Conservation (phyloP, 169 alveolate species). For the Plasmodium malariae region DNA sequence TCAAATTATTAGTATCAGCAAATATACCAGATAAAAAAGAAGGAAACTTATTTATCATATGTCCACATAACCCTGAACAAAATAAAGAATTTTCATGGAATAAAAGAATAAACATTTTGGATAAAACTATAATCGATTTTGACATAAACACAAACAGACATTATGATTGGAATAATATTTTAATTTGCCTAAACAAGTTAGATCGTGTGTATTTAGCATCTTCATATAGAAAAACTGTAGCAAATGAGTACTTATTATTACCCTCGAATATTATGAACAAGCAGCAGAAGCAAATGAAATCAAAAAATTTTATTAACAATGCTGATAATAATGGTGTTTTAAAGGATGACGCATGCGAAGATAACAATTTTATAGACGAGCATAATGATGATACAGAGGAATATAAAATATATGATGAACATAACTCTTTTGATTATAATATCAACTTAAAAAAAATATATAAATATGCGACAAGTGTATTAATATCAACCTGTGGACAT, state of each 20-base stretch:
- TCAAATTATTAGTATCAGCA: conserved; percentile 63
- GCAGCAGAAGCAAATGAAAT: background rate
- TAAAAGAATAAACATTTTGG: conserved; percentile 33
- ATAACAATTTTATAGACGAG: conserved; percentile 87
- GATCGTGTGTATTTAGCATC: conserved; percentile 54
- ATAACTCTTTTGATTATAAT: conserved; percentile 32
- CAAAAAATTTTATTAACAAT: background rate
- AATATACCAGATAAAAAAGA: conserved; percentile 27
- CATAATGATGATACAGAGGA: conserved; percentile 84
- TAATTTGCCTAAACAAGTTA: conserved; percentile 42
- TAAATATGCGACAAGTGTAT: conserved; percentile 87
- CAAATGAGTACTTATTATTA: conserved; percentile 32
- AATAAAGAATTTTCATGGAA: conserved; percentile 59
- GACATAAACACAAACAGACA: conserved; percentile 70
- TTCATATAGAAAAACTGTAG: conserved; percentile 41
- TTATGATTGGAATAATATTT: conserved; percentile 74
- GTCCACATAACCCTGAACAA: conserved; percentile 75
- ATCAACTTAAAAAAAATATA: conserved; percentile 32
- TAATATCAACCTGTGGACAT: conserved; percentile 95
- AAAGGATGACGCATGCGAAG: conserved; percentile 79
- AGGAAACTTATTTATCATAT: conserved; percentile 52
- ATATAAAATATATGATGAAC: conserved; percentile 88
- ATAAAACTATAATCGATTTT: conserved; percentile 56
- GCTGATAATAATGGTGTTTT: conserved; percentile 44
- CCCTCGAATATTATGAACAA: conserved; percentile 3